These are phyloP conservation scores for Pilatotrama ljubarskyi DNA, from an alignment of 768 basidiomycete species.

Conservation along the genomic window DNA sequence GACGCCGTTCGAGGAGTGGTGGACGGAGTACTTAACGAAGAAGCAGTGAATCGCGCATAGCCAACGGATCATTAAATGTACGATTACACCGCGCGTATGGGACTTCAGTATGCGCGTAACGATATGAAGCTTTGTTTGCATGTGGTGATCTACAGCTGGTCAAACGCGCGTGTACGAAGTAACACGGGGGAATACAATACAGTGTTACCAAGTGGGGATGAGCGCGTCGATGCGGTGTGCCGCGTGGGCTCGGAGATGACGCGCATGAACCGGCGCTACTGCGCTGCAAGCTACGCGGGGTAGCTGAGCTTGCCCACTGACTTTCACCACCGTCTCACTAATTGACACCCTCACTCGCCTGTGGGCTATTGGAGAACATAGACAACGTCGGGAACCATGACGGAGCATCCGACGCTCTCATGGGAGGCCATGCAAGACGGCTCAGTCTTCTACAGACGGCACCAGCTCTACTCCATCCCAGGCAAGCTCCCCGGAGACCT, in stretches of 20 bases:
- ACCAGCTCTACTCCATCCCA: constrained; percentile 80
- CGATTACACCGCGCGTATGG: not conserved
- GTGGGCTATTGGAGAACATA: no score
- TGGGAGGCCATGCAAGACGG: constrained; percentile 94
- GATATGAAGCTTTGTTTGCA: no score
- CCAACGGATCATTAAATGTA: not conserved
- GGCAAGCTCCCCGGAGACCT: constrained; percentile 74
- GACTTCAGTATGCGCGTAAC: no score
- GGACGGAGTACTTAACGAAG: constrained; percentile 51
- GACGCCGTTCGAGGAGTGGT: constrained; percentile 84
- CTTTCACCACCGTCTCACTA: not conserved
- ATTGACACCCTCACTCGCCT: not conserved
- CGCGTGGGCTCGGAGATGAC: no score
- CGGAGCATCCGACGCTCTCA: constrained; percentile 73
- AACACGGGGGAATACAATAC: no score
- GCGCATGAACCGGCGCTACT: no score
- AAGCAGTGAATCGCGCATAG: constrained; percentile 12
- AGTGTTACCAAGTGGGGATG: constrained; percentile 49
- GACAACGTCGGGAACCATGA: constrained; percentile 30
- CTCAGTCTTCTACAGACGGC: constrained; percentile 82
- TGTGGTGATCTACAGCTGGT: no score
- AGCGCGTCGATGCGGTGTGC: constrained; percentile 65
- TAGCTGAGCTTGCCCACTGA: not conserved
- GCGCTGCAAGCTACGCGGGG: no score
- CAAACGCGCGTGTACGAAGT: no score